Percentiles rank a stretch among this genome's conserved stretches.
phyloP scores from a whole-genome alignment of 2,329 filamentous ascomycete species.

The Aspergillus quadricinctus region DNA sequence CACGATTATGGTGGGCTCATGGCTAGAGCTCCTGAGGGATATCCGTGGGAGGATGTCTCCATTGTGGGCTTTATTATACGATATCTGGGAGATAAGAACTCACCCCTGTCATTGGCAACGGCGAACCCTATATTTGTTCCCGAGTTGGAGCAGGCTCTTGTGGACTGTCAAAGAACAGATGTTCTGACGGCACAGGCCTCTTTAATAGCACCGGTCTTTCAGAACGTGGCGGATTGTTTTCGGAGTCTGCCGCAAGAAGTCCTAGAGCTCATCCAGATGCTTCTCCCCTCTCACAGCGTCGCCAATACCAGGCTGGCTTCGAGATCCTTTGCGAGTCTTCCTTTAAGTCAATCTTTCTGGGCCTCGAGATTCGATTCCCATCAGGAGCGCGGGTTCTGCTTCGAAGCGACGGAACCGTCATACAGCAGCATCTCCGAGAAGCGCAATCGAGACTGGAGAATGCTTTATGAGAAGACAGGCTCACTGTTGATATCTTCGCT shows the following conservation, averaged over 20 bases:
- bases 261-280: slow-evolving; percentile 14
- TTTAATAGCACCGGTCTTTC: slow-evolving; percentile 1
- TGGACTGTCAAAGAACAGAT: too few species aligned
- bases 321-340: slow-evolving; percentile 17
- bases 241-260: slow-evolving; percentile 14
- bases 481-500: neutral
- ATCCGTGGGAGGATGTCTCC: slow-evolving; percentile 13
- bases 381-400: slow-evolving; percentile 15
- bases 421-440: neutral
- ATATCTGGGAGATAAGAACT: slow-evolving; percentile 3
- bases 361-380: slow-evolving; percentile 15
- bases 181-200: neutral
- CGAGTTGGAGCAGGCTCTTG: slow-evolving; percentile 4
- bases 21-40: slow-evolving; percentile 3
- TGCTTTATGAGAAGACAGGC: slow-evolving; percentile 13
- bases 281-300: slow-evolving; percentile 11
- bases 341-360: slow-evolving; percentile 16
- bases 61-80: slow-evolving; percentile 4
- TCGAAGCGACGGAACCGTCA: slow-evolving; percentile 8
- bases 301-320: slow-evolving; percentile 11
- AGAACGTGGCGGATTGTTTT: slow-evolving; percentile 11
- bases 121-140: neutral
- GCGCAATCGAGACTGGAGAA: slow-evolving; percentile 19
- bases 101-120: slow-evolving; percentile 5
- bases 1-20: slow-evolving; percentile 15